Base-by-base conservation (phyloP, 225 moss, liverwort and hornwort species). In the Physcomitrium patens region DNA sequence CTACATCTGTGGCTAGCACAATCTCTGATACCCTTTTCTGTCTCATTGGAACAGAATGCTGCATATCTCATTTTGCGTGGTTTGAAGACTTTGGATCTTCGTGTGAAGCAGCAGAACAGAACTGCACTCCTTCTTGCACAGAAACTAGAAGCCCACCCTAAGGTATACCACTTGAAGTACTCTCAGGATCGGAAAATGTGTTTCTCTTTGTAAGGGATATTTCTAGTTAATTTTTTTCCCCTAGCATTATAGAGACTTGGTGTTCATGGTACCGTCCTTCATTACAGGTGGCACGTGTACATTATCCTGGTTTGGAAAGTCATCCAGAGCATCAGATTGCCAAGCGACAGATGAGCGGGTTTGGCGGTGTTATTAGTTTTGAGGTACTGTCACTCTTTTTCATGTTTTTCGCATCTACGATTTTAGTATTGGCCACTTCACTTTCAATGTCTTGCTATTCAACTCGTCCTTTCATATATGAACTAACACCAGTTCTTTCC, bases 221-320 rank as follows among this genome's bases (percentile, higher is more conserved):
- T 41, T 59, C 50, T 19, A 43, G 27, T 51, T 56, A 50, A 26
- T 15, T 47, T 77, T 10, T 24, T 24, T 24, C 1, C 1, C 24
- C 24, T 24, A 24, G 11, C 65, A 3, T 28, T 59, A 63, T 47
- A 42, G 44, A n/a, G 44, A 14, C 51, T 0, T n/a, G 17, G 16
- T 18, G 27, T 3, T 37, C n/a, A 10, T 62, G 11, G 31, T 66
- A 7, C 2, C 7, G 23, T 75, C 17, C 37, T 69, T 68, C 8
- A 67, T 69, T 71, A 53, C 63, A 97, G 97, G 91, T 99, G 79
- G 71, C 82, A 71, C 93, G 91, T 99, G 97, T 99, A 91, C 95
- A 99, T 89, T 99, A 99, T 81, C 97, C 94, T 77, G 97, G 97
- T 81, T 77, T 99, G 85, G 97, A 99, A 82, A 99, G 97, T 79